phyloP scores from a whole-genome alignment of 495 filamentous ascomycete genomes.

The Talaromyces ruber region DNA sequence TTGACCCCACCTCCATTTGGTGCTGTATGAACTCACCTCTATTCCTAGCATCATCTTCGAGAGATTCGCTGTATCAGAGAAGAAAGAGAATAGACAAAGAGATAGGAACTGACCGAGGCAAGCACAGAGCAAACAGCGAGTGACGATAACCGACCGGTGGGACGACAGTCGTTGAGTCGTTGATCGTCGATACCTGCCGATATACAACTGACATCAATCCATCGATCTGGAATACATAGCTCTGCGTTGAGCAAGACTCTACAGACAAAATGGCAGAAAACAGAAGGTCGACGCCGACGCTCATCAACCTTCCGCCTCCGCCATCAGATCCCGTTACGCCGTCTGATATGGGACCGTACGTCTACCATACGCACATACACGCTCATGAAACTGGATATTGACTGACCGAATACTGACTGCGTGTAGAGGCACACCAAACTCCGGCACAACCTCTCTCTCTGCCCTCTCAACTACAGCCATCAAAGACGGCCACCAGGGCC shows the following conservation, averaged over 20 bases:
- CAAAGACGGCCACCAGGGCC: slow-evolving; percentile 85
- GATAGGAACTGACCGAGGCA: no score
- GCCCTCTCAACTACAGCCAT: slow-evolving; percentile 85
- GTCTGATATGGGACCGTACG: slow-evolving; percentile 80
- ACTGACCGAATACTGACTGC: not conserved
- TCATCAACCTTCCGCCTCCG: slow-evolving; percentile 80
- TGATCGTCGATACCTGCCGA: not conserved
- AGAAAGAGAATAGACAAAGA: not conserved
- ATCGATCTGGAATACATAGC: no score
- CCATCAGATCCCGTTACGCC: slow-evolving; percentile 82
- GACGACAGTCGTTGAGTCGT: not conserved
- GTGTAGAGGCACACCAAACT: slow-evolving; percentile 83
- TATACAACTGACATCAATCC: not conserved
- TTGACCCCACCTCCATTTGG: not conserved
- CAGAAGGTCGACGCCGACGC: slow-evolving; percentile 46
- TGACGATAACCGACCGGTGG: not conserved
- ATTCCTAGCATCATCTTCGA: not conserved
- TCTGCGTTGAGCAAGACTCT: not conserved
- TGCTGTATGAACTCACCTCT: no score
- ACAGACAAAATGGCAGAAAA: slow-evolving; percentile 4
- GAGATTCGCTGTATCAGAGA: not conserved
- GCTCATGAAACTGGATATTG: slow-evolving; percentile 3
- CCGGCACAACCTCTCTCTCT: slow-evolving; percentile 75
- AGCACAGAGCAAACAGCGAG: not conserved
- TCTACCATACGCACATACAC: slow-evolving; percentile 7